Evolutionary conservation across 2,329 filamentous ascomycete genomes (phyloP), one percentile per base, ranked within the genome.

Genomic region (Graphilbum ipis-grandicollis): DNA sequence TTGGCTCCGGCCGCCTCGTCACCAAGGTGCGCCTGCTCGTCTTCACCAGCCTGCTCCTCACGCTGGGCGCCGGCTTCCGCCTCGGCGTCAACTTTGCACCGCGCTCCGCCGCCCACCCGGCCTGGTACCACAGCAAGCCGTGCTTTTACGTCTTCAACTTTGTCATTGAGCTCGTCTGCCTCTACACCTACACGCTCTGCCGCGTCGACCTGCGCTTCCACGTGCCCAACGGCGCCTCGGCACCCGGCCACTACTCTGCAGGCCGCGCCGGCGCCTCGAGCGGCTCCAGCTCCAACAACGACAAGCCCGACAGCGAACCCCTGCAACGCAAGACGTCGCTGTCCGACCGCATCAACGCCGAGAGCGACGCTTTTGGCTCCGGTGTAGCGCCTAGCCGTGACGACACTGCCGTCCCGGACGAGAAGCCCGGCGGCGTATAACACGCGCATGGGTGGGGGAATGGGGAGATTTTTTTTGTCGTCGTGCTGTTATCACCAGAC

Each of bases 81-180:
- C 62, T 70, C 22, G 78, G 66, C 14, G 69, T 68, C 1, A 57
- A 51, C 21, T 83, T 66, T 54, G 60, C 61, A 38, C 50, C 60
- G 1, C 66, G 64, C 21, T 70, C 62, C 4, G 47, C 49, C 39
- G 58, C 32, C 10, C 31, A 71, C 39, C 73, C 79, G 2, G 75
- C 75, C 5, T 80, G 75, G 67, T 88, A 76, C 51, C 68, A 83
- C 47, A 60, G 60, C 48, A 80, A 77, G 52, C 68, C 74, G 2
- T 72, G 69, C 47, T 93, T 84, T 60, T 93, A 90, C 58, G 57
- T 74, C 50, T 81, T 90, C 60, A 80, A 82, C 57, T 92, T 81
- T 50, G 60, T 59, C 14, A 62, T 86, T 28, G 85, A 93, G 55
- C 58, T 86, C 30, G 50, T 79, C 19, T 72, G 84, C 28, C 65